A percentile compares a stretch with the other conserved stretches of the same genome.
These are phyloP conservation scores for Lomentospora prolificans DNA, from an alignment of 2,329 filamentous ascomycete genomes.

Conservation along the genomic window DNA sequence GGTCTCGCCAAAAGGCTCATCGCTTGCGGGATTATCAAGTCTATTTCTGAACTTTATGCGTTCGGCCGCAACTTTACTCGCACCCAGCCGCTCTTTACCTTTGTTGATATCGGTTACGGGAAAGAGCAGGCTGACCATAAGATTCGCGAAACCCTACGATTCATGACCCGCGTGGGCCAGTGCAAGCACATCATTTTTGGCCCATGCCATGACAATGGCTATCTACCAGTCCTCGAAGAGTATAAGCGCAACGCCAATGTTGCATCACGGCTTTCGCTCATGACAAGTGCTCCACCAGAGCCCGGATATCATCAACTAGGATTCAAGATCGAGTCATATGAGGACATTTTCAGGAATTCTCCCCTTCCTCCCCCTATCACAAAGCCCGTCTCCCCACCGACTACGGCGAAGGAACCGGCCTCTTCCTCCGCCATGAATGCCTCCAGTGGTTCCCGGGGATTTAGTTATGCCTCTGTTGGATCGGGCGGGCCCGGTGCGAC, in stretches of 20 bases:
- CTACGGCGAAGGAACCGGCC: neutral
- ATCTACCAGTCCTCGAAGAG: conserved; percentile 49
- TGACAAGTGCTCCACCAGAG: conserved; percentile 21
- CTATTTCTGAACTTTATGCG: conserved; percentile 16
- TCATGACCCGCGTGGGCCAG: conserved; percentile 25
- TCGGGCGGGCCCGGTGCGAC: conserved; percentile 1
- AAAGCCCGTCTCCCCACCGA: conserved; percentile 4
- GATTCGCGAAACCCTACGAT: conserved; percentile 30
- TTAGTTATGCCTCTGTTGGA: neutral
- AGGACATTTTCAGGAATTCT: conserved; percentile 21
- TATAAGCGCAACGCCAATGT: conserved; percentile 18
- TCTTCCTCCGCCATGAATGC: neutral
- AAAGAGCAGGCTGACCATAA: conserved; percentile 52
- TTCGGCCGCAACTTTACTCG: conserved; percentile 26
- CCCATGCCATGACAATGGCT: conserved; percentile 51
- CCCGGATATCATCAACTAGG: conserved; percentile 20
- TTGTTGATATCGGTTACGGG: conserved; percentile 43
- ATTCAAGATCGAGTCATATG: conserved; percentile 18
- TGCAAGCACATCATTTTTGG: conserved; percentile 54
- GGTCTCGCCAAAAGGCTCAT: conserved; percentile 21
- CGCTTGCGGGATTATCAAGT: conserved; percentile 16
- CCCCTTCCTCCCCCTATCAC: conserved; percentile 12
- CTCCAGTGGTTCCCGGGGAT: neutral
- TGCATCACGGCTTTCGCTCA: conserved; percentile 19
- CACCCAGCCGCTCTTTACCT: conserved; percentile 38